These are phyloP conservation scores for Hirschioporus abietinus DNA, from an alignment of 768 basidiomycete species.

Conservation along the genomic window DNA sequence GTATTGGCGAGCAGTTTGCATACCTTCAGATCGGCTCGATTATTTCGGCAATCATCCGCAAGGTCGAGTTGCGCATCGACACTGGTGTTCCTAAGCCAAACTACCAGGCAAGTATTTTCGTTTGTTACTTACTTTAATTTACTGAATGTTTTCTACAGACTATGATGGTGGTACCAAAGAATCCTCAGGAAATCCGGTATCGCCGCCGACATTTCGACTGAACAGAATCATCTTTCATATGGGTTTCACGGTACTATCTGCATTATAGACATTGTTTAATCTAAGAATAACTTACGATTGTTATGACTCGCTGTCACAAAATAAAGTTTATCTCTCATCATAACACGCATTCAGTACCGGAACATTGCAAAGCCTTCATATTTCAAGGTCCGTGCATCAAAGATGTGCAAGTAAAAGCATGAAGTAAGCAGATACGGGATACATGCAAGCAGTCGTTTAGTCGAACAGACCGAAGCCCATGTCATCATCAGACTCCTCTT, in stretches of 20 bases:
- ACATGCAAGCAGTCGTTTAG: constrained; percentile 31
- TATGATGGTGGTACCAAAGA: constrained; percentile 88
- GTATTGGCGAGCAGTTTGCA: constrained; percentile 96
- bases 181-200: constrained; percentile 59
- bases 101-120: constrained; percentile 68
- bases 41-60: constrained; percentile 71
- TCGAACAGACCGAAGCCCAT: constrained; percentile 97
- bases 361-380: no score
- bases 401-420: neutral
- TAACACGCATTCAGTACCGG: neutral
- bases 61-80: constrained; percentile 69
- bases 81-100: constrained; percentile 72
- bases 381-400: no score
- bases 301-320: neutral
- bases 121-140: neutral
- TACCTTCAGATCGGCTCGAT: constrained; percentile 89
- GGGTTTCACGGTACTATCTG: neutral
- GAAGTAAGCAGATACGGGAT: neutral
- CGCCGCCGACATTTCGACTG: constrained; percentile 57
- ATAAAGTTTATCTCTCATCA: neutral
- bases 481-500: constrained; percentile 84
- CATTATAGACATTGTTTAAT: neutral
- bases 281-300: neutral
- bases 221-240: neutral
- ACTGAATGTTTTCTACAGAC: constrained; percentile 45